Conservation (phyloP, 1,284 basidiomycete genomes). For the Gymnopus androsaceus region DNA sequence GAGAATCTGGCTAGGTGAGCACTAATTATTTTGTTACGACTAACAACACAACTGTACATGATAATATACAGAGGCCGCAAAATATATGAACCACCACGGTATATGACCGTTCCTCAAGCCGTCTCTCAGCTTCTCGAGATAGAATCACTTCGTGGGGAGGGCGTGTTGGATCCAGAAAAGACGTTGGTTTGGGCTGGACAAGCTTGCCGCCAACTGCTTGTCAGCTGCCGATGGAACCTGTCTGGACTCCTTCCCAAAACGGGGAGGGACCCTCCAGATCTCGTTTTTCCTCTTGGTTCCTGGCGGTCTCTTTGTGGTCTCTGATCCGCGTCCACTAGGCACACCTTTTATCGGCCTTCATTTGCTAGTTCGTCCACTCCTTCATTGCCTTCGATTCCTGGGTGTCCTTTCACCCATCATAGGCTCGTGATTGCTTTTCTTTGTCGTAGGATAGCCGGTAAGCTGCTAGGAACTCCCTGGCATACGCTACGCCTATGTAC, state of each 20-base stretch:
- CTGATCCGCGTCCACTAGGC: too few relatives aligned
- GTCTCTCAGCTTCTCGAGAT: constrained; percentile 85
- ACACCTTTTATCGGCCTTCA: neutral
- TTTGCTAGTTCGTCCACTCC: constrained; percentile 17
- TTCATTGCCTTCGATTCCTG: constrained; percentile 20
- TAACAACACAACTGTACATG: constrained; percentile 8
- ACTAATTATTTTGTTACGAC: neutral
- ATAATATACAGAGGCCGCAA: constrained; percentile 74
- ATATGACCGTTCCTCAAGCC: constrained; percentile 93
- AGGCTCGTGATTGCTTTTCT: constrained; percentile 19
- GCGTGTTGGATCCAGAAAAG: constrained; percentile 58
- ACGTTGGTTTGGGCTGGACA: too few relatives aligned
- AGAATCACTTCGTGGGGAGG: constrained; percentile 57
- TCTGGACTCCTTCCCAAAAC: too few relatives aligned
- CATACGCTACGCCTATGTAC: constrained; percentile 15
- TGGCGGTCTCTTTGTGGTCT: too few relatives aligned
- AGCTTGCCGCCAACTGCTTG: too few relatives aligned
- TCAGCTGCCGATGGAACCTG: too few relatives aligned
- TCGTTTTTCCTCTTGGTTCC: too few relatives aligned
- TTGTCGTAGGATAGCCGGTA: constrained; percentile 2
- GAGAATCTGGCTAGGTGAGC: constrained; percentile 90
- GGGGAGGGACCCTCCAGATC: too few relatives aligned
- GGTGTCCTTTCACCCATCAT: constrained; percentile 21
- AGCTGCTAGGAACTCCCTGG: constrained; percentile 5
- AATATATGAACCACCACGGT: constrained; percentile 95